Conservation (phyloP, 352 stramenopile species). For the Phytophthora litchii region DNA sequence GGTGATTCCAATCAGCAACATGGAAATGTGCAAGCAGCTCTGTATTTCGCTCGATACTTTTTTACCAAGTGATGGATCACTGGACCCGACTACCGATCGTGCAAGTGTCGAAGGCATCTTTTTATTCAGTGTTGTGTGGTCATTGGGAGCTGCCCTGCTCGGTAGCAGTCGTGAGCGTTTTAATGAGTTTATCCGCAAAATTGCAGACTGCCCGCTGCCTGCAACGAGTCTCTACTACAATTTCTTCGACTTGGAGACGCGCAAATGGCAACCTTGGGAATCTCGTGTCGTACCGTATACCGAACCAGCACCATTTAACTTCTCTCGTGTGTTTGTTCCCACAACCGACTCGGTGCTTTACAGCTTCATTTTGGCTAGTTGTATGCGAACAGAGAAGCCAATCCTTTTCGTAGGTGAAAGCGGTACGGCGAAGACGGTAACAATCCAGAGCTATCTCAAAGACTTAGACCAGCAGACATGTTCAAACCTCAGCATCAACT, state of each 20-base stretch:
- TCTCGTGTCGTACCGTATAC: conserved; percentile 86
- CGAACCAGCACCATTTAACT: conserved; percentile 93
- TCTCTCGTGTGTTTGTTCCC: conserved; percentile 95
- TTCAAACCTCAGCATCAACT: conserved; percentile 90
- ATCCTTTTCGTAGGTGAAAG: conserved; percentile 95
- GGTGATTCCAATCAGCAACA: conserved; percentile 93
- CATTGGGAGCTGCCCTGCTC: conserved; percentile 89
- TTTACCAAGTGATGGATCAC: conserved; percentile 51
- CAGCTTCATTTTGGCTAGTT: conserved; percentile 90
- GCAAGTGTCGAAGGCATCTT: conserved; percentile 91
- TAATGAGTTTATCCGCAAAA: conserved; percentile 91
- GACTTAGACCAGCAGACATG: conserved; percentile 72
- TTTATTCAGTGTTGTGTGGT: conserved; percentile 94
- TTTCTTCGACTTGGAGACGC: conserved; percentile 90
- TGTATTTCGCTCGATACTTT: conserved; percentile 93
- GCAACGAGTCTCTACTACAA: conserved; percentile 86
- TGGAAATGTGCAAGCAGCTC: conserved; percentile 97
- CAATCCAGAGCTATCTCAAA: conserved; percentile 94
- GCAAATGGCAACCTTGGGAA: conserved; percentile 93
- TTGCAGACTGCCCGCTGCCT: conserved; percentile 80
- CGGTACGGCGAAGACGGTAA: conserved; percentile 96
- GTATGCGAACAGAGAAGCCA: conserved; percentile 88
- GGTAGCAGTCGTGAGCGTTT: conserved; percentile 83
- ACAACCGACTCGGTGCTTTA: conserved; percentile 96
- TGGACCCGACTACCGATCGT: conserved; percentile 54